Conservation (phyloP, 2,329 filamentous ascomycete genomes). For the Fusarium bactridioides region DNA sequence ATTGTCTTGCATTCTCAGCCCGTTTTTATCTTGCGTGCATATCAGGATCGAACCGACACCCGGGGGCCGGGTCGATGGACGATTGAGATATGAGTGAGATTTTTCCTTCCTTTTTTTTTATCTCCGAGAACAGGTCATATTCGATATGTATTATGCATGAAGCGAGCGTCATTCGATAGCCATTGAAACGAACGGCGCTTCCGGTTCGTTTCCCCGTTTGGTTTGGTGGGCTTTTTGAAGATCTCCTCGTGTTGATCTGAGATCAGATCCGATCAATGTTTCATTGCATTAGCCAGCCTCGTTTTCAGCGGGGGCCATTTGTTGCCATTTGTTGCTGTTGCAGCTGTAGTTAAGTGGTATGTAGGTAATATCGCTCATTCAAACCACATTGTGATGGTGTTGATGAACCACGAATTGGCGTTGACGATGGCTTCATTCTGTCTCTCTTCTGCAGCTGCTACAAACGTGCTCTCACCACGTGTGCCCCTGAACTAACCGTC, state of each 20-base stretch:
- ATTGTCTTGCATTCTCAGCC: background rate
- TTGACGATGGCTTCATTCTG: background rate
- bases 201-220: background rate
- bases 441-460: background rate
- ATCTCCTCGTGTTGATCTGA: background rate
- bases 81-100: background rate
- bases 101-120: background rate
- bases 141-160: background rate
- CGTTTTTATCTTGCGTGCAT: constrained; percentile 6
- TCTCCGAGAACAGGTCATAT: constrained; percentile 6
- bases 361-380: background rate
- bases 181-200: background rate
- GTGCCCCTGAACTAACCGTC: background rate
- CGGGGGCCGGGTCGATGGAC: constrained; percentile 14
- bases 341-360: background rate
- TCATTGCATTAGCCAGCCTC: background rate
- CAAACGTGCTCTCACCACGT: background rate
- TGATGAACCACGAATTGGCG: background rate
- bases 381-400: background rate
- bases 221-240: background rate
- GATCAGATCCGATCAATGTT: background rate
- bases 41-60: constrained; percentile 6
- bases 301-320: background rate
- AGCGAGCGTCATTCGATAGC: background rate
- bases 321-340: background rate